Base-by-base conservation (phyloP, 2,329 filamentous ascomycete genomes). In the Colletotrichum sidae region DNA sequence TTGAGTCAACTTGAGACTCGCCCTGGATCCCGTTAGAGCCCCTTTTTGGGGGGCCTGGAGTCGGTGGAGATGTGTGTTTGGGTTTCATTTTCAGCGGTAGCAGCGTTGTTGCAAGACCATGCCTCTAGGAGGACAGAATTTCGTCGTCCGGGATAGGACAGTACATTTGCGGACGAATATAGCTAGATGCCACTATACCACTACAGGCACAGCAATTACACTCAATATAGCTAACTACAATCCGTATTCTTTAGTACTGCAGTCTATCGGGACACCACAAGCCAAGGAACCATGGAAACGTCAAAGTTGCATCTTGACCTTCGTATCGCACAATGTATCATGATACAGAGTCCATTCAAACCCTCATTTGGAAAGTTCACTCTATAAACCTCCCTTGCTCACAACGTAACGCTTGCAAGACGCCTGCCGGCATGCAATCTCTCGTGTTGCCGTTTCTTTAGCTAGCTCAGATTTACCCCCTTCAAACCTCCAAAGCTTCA, bases 341-440 rank as follows among this genome's bases (percentile, higher is more conserved):
- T 25, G 6, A 42, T 13, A 34, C n/a, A 63, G 35, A 53, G 13
- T 6, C 8, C 25, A 33, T 63, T 47, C 53, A 47, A 59, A 46
- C 10, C 8, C 13, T 17, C 37, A 47, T 35, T 15, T 15, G 52
- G 37, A 33, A 55, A 11, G 35, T 35, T 11, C 3, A 17, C 17
- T 35, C 9, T 2, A 46, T 34, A 8, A 11, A 45, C 25, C 35
- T 44, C 15, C 15, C 8, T 15, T 39, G 11, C 52, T 42, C n/a
- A 39, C n/a, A 17, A 38, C 25, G n/a, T 51, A 2, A 42, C 13
- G 39, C 59, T 38, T 37, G 12, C 13, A 46, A 13, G 46, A 45
- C 33, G 41, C 6, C 37, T 47, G 13, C 39, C 6, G 25, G 37
- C 41, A 41, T 46, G 37, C 12, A 35, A 34, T 17, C 17, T 45